Evolutionary conservation across 2,329 filamentous ascomycete species (phyloP), one percentile per base, ranked within the genome.

Genomic region (Septoria petroselini): DNA sequence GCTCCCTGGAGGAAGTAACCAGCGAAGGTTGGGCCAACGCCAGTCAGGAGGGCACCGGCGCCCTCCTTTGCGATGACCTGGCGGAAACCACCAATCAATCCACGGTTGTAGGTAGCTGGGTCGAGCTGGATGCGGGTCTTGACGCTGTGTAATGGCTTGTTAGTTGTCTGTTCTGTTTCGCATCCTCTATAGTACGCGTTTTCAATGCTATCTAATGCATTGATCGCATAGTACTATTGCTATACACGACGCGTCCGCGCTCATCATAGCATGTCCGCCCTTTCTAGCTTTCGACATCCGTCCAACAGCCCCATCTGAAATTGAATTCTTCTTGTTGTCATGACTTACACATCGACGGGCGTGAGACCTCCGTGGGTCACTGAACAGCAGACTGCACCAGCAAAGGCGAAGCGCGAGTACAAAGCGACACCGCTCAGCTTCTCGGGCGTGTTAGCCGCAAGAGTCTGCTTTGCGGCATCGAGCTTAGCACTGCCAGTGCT

Each of bases 341-440:
- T 50, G 55, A 88, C 91, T 75, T 93, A 97, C 91, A 98, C 93
- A 87, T 98, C 93, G 74, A 98, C 90, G 70, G 93, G 93, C 64
- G 93, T 98, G 67, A 97, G 84, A 69, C 81, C 86, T 75, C 91
- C 93, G 83, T 98, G 93, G 70, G 93, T 98, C 77, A 97, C 78
- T 66, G 91, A 93, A 77, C 93, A 98, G 85, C 93, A 96, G 80
- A 97, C 78, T 66, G 93, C 93, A 77, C 93, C 93, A 67, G 93
- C 91, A 68, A 98, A 86, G 76, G 93, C 91, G 79, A 96, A 96
- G 76, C 89, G 84, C 67, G 88, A 88, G 85, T 97, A 97, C 66
- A 98, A 88, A 54, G 72, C 77, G 62, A 90, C 40, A 57, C 84
- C 82, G 62, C 71, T 76, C 60, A 82, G 77, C 71, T 81, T 77